Conservation (phyloP, 2,329 filamentous ascomycete species). For the Thermothelomyces thermophilus region DNA sequence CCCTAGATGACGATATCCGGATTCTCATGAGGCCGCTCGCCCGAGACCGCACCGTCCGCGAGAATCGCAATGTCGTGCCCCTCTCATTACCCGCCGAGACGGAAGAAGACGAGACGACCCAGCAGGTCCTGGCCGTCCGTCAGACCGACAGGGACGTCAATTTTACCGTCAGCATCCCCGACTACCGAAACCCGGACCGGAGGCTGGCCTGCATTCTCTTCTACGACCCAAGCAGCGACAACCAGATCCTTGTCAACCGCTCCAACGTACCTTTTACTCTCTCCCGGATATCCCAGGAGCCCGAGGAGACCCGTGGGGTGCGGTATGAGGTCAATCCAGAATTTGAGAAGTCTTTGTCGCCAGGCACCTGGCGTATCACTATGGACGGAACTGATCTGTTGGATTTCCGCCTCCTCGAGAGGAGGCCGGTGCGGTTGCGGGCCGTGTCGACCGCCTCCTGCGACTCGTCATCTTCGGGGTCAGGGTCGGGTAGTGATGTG, state of each 20-base stretch:
- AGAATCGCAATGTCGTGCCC: conserved; percentile 48
- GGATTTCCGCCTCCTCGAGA: conserved; percentile 53
- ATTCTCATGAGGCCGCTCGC: conserved; percentile 51
- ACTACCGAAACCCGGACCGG: conserved; percentile 36
- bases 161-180: conserved; percentile 51
- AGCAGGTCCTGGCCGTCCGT: conserved; percentile 53
- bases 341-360: conserved; percentile 41
- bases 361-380: conserved; percentile 52
- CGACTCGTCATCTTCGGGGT: conserved; percentile 4
- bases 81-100: conserved; percentile 50
- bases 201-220: conserved; percentile 54
- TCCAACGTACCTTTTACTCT: conserved; percentile 49
- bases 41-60: conserved; percentile 46
- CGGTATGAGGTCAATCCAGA: conserved; percentile 36
- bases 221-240: conserved; percentile 53
- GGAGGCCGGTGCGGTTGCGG: conserved; percentile 37
- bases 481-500: conserved; percentile 23
- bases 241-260: conserved; percentile 49
- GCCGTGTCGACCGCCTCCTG: conserved; percentile 29
- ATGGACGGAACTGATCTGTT: conserved; percentile 44
- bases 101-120: conserved; percentile 43
- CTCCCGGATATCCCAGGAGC: conserved; percentile 38
- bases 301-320: conserved; percentile 30
- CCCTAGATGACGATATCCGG: conserved; percentile 46
- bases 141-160: conserved; percentile 56